Evolutionary conservation across 208 protist species (phyloP).

Genomic region (Willaertia magna): DNA sequence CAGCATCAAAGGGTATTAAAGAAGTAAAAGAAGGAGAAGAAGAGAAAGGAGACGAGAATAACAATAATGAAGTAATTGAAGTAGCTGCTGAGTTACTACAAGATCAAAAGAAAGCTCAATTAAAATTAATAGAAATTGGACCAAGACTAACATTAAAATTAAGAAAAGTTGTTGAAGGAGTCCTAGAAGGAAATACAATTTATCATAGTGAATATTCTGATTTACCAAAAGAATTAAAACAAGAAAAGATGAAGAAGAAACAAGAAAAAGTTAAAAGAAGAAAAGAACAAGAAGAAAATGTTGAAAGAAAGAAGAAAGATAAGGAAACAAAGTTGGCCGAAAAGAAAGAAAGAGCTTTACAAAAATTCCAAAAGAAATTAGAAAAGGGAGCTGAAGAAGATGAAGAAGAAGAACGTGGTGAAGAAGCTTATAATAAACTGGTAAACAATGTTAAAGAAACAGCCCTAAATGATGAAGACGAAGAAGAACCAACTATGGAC

Average conservation of each 20-base stretch:
- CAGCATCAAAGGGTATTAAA: not conserved
- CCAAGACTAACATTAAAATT: not conserved
- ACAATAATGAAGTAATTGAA: not conserved
- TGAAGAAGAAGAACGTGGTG: not conserved
- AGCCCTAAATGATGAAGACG: too few relatives aligned
- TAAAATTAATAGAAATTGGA: not conserved
- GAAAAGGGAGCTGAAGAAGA: not conserved
- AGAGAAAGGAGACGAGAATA: not conserved
- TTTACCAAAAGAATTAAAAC: not conserved
- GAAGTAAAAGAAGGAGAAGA: not conserved
- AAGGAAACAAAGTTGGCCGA: not conserved
- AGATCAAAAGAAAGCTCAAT: not conserved
- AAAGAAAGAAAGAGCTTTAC: not conserved
- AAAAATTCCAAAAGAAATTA: not conserved
- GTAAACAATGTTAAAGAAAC: not conserved
- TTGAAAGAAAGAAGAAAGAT: not conserved
- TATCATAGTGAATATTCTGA: not conserved
- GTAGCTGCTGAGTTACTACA: too few relatives aligned
- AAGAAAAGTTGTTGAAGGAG: not conserved
- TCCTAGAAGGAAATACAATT: not conserved
- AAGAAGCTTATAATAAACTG: not conserved
- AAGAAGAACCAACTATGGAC: too few relatives aligned
- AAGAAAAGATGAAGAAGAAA: not conserved
- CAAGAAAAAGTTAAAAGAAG: not conserved
- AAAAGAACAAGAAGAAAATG: conserved; percentile 11